Evolutionary conservation across 176 grass and related monocot genomes (phyloP).

Genomic region (Cymbopogon citratus): DNA sequence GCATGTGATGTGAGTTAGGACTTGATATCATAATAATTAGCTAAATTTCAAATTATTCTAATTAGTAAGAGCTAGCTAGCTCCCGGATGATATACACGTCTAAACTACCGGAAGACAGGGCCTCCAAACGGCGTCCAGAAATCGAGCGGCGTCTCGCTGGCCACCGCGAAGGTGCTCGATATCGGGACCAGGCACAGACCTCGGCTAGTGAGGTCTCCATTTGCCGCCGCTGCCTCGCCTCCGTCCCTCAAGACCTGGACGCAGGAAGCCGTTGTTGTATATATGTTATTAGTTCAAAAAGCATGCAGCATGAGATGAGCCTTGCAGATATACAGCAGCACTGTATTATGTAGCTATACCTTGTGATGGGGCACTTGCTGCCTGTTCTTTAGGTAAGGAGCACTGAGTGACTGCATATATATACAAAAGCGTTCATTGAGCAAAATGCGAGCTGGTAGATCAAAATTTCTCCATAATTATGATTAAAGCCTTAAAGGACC

Average conservation of each 20-base stretch:
- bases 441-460: not conserved
- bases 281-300: not conserved
- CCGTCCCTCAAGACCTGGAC: slow-evolving; percentile 17
- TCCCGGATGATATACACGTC: not conserved
- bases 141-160: slow-evolving; percentile 61
- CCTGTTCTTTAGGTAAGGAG: slow-evolving; percentile 67
- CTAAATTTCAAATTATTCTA: not conserved
- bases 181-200: slow-evolving; percentile 86
- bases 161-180: slow-evolving; percentile 70
- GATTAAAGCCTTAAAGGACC: slow-evolving; percentile 3
- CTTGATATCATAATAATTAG: not conserved
- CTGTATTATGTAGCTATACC: slow-evolving; percentile 24
- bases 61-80: not conserved
- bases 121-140: slow-evolving; percentile 71
- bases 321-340: no score
- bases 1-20: not conserved
- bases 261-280: not conserved
- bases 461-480: not conserved
- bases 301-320: no score
- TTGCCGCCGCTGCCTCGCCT: slow-evolving; percentile 20
- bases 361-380: slow-evolving; percentile 60
- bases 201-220: slow-evolving; percentile 47
- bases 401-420: slow-evolving; percentile 50
- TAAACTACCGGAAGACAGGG: slow-evolving; percentile 53
- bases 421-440: not conserved